Evolutionary conservation across 495 filamentous ascomycete species (phyloP).

Genomic region (Neurospora hispaniola): DNA sequence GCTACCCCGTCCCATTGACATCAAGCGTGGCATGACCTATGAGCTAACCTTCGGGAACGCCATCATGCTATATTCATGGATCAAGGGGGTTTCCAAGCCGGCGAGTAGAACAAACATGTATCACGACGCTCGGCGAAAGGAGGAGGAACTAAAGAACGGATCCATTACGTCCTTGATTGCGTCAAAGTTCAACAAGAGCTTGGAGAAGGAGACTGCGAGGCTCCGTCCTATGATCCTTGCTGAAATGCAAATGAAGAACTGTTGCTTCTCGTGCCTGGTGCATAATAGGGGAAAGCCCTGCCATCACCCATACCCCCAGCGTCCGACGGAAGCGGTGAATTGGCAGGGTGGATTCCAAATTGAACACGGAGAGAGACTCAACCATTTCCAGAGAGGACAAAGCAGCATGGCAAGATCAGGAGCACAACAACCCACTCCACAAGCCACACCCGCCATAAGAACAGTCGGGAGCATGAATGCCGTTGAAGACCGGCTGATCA

Average conservation of each 20-base stretch:
- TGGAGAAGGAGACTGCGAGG: not conserved
- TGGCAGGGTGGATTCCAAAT: too few species aligned
- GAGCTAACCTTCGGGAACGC: not conserved
- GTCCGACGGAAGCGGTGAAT: too few species aligned
- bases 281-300: not conserved
- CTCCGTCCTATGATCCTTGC: not conserved
- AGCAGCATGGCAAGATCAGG: not conserved
- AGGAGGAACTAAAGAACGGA: not conserved
- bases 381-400: not conserved
- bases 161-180: not conserved
- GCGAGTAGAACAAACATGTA: not conserved
- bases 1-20: not conserved
- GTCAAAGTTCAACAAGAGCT: not conserved
- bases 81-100: not conserved
- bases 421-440: not conserved
- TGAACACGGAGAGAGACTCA: too few species aligned
- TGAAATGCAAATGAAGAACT: not conserved
- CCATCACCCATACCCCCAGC: not conserved
- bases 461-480: not conserved
- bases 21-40: not conserved
- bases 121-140: not conserved
- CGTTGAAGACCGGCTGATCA: not conserved
- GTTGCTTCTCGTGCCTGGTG: too few species aligned
- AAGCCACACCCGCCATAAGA: not conserved
- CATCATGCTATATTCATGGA: not conserved